phyloP scores from a whole-genome alignment of 768 basidiomycete genomes.

The Psilocybe sp. region DNA sequence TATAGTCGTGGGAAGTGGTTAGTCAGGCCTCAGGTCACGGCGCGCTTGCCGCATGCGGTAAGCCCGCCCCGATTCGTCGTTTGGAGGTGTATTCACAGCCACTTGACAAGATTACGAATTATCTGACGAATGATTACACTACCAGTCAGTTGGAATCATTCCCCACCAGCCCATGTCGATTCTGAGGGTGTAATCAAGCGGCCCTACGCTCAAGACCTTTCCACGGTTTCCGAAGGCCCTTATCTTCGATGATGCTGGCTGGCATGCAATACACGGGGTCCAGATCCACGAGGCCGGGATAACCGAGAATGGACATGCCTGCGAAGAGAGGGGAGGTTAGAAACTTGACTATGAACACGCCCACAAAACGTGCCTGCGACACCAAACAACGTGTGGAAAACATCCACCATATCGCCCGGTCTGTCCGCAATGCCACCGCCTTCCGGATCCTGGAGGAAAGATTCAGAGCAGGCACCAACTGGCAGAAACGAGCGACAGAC shows the following conservation, averaged over 20 bases:
- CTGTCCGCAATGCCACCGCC: slow-evolving; percentile 92
- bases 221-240: slow-evolving; percentile 71
- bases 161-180: no score
- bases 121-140: no score
- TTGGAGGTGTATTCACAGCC: no score
- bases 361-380: slow-evolving; percentile 58
- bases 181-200: no score
- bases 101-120: no score
- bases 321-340: background rate
- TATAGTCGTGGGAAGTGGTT: no score
- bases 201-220: slow-evolving; percentile 35
- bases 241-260: slow-evolving; percentile 62
- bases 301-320: slow-evolving; percentile 91
- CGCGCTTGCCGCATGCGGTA: no score
- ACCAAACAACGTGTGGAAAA: slow-evolving; percentile 96
- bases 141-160: no score
- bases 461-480: background rate
- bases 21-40: no score
- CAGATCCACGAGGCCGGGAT: slow-evolving; percentile 77
- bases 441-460: slow-evolving; percentile 68
- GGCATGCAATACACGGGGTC: slow-evolving; percentile 99
- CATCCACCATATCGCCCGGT: slow-evolving; percentile 90
- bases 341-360: background rate
- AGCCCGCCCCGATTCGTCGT: no score
- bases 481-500: slow-evolving; percentile 32